phyloP scores from a whole-genome alignment of 176 grass and related monocot species.

The Puya raimondii region DNA sequence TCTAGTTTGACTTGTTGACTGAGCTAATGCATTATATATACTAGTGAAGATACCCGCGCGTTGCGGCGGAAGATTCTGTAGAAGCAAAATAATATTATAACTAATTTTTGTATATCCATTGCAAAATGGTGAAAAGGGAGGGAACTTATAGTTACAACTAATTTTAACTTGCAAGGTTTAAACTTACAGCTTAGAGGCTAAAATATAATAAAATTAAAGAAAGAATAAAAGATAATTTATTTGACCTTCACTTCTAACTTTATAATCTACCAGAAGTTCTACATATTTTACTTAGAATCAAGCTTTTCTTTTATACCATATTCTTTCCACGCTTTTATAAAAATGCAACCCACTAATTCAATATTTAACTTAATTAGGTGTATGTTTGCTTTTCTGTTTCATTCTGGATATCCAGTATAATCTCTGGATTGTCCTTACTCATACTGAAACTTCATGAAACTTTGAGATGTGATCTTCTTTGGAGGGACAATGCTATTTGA shows the following conservation, averaged over 20 bases:
- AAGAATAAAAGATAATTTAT: constrained; percentile 8
- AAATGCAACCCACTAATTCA: constrained; percentile 18
- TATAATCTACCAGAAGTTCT: no score
- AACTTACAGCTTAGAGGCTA: background rate
- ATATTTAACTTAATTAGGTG: constrained; percentile 38
- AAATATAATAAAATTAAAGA: background rate
- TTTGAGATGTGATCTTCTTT: constrained; percentile 42
- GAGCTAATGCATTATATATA: no score
- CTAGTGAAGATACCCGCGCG: no score
- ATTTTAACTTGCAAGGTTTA: constrained; percentile 55
- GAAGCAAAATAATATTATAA: no score
- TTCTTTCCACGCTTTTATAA: constrained; percentile 55
- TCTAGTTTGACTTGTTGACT: no score
- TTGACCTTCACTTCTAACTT: no score
- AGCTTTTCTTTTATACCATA: constrained; percentile 62
- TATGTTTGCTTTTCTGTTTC: constrained; percentile 45
- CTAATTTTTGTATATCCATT: no score
- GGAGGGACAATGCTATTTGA: constrained; percentile 61
- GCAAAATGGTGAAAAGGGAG: no score
- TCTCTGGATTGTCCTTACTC: constrained; percentile 61
- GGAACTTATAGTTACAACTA: background rate
- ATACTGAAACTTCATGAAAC: constrained; percentile 47
- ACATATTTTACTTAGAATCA: constrained; percentile 55
- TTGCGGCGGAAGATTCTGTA: no score
- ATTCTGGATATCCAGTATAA: constrained; percentile 64